These are phyloP conservation scores for Hymenoscyphus salicellus DNA, from an alignment of 2,329 filamentous ascomycete genomes.

Conservation along the genomic window DNA sequence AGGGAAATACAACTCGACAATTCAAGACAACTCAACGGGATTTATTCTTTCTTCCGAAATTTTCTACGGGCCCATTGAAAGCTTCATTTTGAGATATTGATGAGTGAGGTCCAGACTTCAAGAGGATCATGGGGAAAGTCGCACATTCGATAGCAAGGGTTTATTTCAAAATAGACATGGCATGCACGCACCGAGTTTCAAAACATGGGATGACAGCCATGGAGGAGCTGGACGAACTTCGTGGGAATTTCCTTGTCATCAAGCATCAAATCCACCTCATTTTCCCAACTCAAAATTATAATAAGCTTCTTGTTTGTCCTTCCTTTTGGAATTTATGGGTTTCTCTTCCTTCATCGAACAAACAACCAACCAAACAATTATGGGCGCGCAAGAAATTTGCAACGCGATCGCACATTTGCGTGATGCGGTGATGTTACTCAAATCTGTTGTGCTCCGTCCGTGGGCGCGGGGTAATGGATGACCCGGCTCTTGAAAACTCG, in stretches of 20 bases:
- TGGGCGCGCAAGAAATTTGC: neutral
- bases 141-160: neutral
- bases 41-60: neutral
- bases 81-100: neutral
- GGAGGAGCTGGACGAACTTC: neutral
- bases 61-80: neutral
- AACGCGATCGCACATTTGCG: neutral
- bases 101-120: neutral
- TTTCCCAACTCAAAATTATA: neutral
- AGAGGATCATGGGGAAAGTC: neutral
- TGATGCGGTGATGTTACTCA: neutral
- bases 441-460: neutral
- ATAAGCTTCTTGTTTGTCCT: neutral
- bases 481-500: conserved; percentile 4
- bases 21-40: neutral
- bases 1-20: neutral
- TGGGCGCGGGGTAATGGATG: neutral
- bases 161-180: neutral
- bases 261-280: neutral
- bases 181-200: neutral
- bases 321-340: neutral
- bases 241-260: neutral
- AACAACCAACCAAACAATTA: neutral
- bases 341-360: neutral
- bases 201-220: neutral